phyloP scores from a whole-genome alignment of 2,329 filamentous ascomycete genomes.

The Cordyceps militaris region DNA sequence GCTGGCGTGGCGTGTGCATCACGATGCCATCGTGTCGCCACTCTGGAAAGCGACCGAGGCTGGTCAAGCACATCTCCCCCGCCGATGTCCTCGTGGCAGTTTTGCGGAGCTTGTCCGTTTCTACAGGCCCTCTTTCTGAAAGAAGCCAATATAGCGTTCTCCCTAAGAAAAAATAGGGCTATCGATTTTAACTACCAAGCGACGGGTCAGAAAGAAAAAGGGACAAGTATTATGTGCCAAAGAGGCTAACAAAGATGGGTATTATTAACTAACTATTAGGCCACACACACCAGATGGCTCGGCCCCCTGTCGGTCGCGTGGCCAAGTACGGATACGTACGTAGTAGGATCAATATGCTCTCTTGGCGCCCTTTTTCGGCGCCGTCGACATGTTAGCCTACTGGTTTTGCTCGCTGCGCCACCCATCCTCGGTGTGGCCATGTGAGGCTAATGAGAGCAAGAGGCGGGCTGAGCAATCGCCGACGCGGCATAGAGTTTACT shows the following conservation, averaged over 20 bases:
- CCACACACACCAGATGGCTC: neutral
- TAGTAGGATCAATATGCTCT: neutral
- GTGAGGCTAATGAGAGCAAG: neutral
- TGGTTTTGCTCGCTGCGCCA: neutral
- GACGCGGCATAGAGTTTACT: too few species aligned
- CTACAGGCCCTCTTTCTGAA: neutral
- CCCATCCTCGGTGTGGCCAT: neutral
- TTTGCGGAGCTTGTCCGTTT: constrained; percentile 1
- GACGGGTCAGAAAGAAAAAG: neutral
- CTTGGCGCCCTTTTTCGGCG: neutral
- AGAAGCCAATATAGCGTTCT: neutral
- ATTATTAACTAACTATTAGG: too few species aligned
- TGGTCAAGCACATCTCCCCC: neutral
- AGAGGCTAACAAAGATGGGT: neutral
- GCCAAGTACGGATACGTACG: neutral
- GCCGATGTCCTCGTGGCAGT: constrained; percentile 2
- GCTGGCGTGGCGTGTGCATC: neutral
- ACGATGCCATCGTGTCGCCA: neutral
- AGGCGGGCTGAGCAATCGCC: neutral
- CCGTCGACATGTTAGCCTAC: neutral
- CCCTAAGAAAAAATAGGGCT: neutral
- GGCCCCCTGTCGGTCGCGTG: neutral
- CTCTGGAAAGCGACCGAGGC: neutral
- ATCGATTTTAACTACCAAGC: neutral
- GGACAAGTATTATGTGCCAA: too few species aligned